phyloP scores from a whole-genome alignment of 2,329 filamentous ascomycete species.

The Nemania abortiva region DNA sequence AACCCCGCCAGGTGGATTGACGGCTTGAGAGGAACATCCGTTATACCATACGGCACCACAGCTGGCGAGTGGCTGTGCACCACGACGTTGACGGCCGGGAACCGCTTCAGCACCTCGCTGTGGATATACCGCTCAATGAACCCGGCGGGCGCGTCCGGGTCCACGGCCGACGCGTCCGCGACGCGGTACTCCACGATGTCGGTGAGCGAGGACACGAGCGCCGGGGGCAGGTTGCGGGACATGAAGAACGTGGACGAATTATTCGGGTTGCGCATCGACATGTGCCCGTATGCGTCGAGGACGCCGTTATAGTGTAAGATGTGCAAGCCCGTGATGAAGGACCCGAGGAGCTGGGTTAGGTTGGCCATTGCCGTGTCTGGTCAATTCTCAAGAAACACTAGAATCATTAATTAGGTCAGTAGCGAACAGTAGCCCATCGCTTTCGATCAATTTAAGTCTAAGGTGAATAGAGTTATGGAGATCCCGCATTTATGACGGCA shows the following conservation, averaged over 20 bases:
- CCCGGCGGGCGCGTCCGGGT: slow-evolving; percentile 54
- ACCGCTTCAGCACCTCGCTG: slow-evolving; percentile 41
- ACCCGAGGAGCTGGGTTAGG: slow-evolving; percentile 13
- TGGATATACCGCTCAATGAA: slow-evolving; percentile 47
- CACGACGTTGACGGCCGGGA: slow-evolving; percentile 29
- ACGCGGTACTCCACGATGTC: slow-evolving; percentile 63
- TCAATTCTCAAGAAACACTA: neutral
- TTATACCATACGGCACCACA: slow-evolving; percentile 35
- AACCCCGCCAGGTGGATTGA: slow-evolving; percentile 40
- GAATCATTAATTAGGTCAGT: too few relatives aligned
- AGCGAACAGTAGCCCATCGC: too few relatives aligned
- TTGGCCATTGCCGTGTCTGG: neutral
- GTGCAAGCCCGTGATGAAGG: slow-evolving; percentile 51
- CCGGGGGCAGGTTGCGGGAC: slow-evolving; percentile 61
- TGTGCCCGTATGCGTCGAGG: slow-evolving; percentile 67
- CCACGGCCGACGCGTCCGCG: slow-evolving; percentile 56
- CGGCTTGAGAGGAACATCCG: slow-evolving; percentile 31
- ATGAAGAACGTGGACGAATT: slow-evolving; percentile 62
- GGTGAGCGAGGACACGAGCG: slow-evolving; percentile 55
- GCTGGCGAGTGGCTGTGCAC: slow-evolving; percentile 38
- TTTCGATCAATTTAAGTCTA: too few relatives aligned
- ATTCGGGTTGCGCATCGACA: slow-evolving; percentile 63
- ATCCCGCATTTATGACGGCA: neutral
- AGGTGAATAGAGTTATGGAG: neutral
- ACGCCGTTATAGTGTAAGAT: slow-evolving; percentile 65